Percentiles rank a stretch among this genome's conserved stretches.
These are phyloP conservation scores for Penicillium digitatum DNA, from an alignment of 2,329 filamentous ascomycete genomes.

Conservation along the genomic window DNA sequence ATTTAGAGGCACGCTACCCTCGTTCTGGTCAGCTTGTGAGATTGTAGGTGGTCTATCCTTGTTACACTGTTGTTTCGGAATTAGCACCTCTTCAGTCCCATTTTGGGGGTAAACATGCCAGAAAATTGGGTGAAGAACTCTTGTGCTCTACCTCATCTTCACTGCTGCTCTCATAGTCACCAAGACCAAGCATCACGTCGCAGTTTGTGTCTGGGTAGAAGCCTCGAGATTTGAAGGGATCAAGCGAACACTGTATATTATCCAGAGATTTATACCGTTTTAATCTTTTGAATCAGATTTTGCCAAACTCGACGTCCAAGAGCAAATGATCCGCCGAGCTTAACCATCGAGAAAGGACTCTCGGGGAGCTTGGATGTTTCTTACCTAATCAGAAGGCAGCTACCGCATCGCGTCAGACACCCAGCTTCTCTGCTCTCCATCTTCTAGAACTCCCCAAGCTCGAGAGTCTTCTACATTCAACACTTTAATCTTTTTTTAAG, in stretches of 20 bases:
- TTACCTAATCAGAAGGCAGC: conserved; percentile 41
- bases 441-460: conserved; percentile 9
- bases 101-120: conserved; percentile 20
- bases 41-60: not conserved
- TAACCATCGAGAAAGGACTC: not conserved
- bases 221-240: not conserved
- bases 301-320: not conserved
- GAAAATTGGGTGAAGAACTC: conserved; percentile 8
- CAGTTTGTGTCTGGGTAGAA: not conserved
- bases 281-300: not conserved
- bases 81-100: not conserved
- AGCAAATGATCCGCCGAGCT: not conserved
- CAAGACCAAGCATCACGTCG: conserved; percentile 40
- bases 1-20: conserved; percentile 7
- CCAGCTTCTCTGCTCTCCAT: conserved; percentile 15
- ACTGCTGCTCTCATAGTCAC: conserved; percentile 45
- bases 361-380: conserved; percentile 11
- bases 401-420: conserved; percentile 37
- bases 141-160: conserved; percentile 39
- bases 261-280: not conserved
- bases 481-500: not conserved
- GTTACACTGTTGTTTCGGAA: not conserved
- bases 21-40: not conserved
- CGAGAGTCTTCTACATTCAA: conserved; percentile 2
- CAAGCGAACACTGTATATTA: not conserved